Evolutionary conservation across 345 rosid genomes (phyloP), one percentile per base, ranked within the genome.

Genomic region (Erysimum cheiranthoides): DNA sequence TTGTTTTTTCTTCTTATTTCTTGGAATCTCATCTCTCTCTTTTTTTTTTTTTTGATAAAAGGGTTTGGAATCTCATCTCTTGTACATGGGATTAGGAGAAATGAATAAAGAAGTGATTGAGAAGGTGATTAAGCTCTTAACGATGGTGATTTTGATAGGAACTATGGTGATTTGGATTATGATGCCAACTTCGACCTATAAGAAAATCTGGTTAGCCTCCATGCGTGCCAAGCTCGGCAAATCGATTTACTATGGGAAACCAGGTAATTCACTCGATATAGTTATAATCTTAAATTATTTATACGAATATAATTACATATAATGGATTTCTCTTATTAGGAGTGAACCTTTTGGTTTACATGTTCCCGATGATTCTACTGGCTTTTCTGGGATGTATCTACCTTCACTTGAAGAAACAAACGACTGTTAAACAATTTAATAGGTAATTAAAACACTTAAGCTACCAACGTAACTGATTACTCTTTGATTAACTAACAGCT

Each of bases 91-190:
- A 42, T 18, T 32, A 49, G 70, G 43, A 35, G 47, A 66, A 36
- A 35, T 66, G 60, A 21, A 21, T 39, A 47, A 12, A 4, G 38
- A 51, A 5, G 18, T 39, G 66, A 57, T 79, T 17, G 58, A 77
- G 59, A 32, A 75, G 65, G 66, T 34, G 39, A 82, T 83, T 60
- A 77, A 68, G 83, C 42, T 80, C 5, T 34, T 87, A 57, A 3
- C 68, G 1, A 42, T 54, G 38, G 52, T 68, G 25, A 66, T 92
- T 14, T 76, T 77, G 68, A 35, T 84, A 27, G 93, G 90, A 5
- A 78, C 62, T 68, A 51, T 85, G 42, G 39, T 88, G 84, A 52
- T 90, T 47, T 90, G 92, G 96, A 67, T 84, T 61, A 70, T 90
- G 88, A 66, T 56, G 76, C 86, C 96, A 28, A 87, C 92, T 17